Evolutionary conservation across 352 stramenopile species (phyloP), one percentile per base, ranked within the genome.

Genomic region (Globisporangium yorkense): DNA sequence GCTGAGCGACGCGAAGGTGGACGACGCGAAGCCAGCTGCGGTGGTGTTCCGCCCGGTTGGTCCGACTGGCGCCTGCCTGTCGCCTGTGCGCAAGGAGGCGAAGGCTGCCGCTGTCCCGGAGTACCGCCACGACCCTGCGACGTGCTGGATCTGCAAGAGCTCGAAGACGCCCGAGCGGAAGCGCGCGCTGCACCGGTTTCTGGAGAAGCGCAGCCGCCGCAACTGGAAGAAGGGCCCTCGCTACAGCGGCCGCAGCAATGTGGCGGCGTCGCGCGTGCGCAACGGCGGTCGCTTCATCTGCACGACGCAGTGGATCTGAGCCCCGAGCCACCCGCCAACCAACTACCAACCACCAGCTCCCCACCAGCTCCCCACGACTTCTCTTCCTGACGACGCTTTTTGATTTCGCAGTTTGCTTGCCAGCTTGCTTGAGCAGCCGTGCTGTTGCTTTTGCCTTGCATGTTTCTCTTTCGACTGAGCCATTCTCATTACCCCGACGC

Each of bases 71-170:
- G 45, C 59, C 21, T 68, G 62, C 24, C 68, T 83, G 62, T 89
- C 75, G 39, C 74, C 78, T 3, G 84, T 76, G 71, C 58, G 56
- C 10, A 65, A 73, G 68, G 70, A 74, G 41, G 66, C 70, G 49
- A 92, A 85, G 70, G 44, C 31, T 49, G 51, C 18, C 43, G 44
- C 20, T 35, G 44, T 71, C 35, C 51, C 67, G 2, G 67, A 71
- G 57, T 92, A 90, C 69, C 60, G 72, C 27, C 84, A 94, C 65
- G 74, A 92, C 67, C 62, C 82, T 15, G 67, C 72, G 57, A 85
- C 76, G 56, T 94, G 84, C 79, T 94, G 84, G 84, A 89, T 94
- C 59, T 94, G 84, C 79, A 92, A 92, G 75, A 91, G 80, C 49
- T 74, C 70, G 47, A 94, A 92, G 71, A 88, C 82, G 47, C 57